A percentile compares a stretch with the other conserved stretches of the same genome.
Conservation (phyloP, 108 stramenopile genomes). For the Skeletonema marinoi region DNA sequence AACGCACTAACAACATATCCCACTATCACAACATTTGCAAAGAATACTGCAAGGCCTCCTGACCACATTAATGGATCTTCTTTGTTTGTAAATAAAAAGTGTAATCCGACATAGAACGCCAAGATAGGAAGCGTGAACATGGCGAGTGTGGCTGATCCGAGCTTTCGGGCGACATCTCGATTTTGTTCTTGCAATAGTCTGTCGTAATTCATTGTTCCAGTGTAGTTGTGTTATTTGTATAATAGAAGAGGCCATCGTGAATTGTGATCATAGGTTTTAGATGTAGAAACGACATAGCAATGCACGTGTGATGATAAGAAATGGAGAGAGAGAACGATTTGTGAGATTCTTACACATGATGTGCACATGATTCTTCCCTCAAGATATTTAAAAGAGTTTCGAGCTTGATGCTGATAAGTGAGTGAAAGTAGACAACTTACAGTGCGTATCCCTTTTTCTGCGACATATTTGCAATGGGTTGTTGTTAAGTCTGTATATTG, state of each 20-base stretch:
- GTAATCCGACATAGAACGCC: conserved; percentile 40
- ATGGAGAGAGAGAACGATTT: background rate
- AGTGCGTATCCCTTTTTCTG: conserved; percentile 16
- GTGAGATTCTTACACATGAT: background rate
- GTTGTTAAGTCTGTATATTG: background rate
- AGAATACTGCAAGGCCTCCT: conserved; percentile 38
- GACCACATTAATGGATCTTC: conserved; percentile 51
- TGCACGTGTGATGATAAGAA: background rate
- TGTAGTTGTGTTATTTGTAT: background rate
- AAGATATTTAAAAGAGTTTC: background rate
- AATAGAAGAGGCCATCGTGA: background rate
- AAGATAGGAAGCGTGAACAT: conserved; percentile 49
- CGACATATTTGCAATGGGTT: background rate
- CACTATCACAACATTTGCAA: conserved; percentile 48
- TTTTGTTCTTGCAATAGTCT: conserved; percentile 50
- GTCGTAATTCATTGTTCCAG: background rate
- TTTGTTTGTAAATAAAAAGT: conserved; percentile 39
- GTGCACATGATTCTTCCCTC: background rate
- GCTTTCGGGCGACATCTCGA: conserved; percentile 38
- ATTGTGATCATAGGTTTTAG: background rate
- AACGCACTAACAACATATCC: conserved; percentile 52
- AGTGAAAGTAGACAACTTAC: conserved; percentile 5
- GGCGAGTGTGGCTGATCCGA: conserved; percentile 37
- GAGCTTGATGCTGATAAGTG: background rate
- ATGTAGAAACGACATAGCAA: background rate